Evolutionary conservation across 2,329 filamentous ascomycete genomes (phyloP), one percentile per base, ranked within the genome.

Genomic region (Aspergillus sp.): DNA sequence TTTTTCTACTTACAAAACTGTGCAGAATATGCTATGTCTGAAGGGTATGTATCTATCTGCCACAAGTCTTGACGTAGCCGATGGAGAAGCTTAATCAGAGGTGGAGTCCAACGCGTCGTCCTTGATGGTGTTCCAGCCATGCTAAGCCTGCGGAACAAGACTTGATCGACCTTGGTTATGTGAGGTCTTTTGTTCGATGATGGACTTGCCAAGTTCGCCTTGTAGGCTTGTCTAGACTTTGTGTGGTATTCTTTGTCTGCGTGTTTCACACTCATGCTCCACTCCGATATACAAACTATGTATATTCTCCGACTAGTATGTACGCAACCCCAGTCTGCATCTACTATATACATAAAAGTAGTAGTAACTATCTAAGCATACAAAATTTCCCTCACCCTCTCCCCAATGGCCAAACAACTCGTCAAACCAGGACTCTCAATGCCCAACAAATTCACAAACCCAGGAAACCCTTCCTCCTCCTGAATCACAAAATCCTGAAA

Each of bases 351-450:
- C 25, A 8, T 28, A 1, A 28, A 28, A 28, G 25, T 28, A 28
- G 25, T 8, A 28, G 25, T 8, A 8, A 28, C 25, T 28, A 8
- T 28, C 25, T 28, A 28, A 28, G 25, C 25, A 28, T 28, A 28
- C 67, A 88, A 64, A 54, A 88, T 71, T 1, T 69, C 73, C 66
- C 85, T 78, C 9, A 97, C 92, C 80, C 85, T 84, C 72, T 96
- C 91, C 3, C 84, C 93, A 76, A 97, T 94, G 1, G 92, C 92
- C 78, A 98, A 78, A 68, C 85, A 87, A 74, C 91, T 95, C 50
- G 94, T 98, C 75, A 98, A 78, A 4, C 94, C 94, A 0, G 94
- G 94, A 76, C 91, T 96, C 81, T 98, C 94, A 67, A 97, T 97
- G 0, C 92, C 94, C 68, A 98, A 72, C 66, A 98, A 74, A 79